Evolutionary conservation across 768 basidiomycete genomes (phyloP), one percentile per base, ranked within the genome.

Genomic region (Mycena rebaudengoi): DNA sequence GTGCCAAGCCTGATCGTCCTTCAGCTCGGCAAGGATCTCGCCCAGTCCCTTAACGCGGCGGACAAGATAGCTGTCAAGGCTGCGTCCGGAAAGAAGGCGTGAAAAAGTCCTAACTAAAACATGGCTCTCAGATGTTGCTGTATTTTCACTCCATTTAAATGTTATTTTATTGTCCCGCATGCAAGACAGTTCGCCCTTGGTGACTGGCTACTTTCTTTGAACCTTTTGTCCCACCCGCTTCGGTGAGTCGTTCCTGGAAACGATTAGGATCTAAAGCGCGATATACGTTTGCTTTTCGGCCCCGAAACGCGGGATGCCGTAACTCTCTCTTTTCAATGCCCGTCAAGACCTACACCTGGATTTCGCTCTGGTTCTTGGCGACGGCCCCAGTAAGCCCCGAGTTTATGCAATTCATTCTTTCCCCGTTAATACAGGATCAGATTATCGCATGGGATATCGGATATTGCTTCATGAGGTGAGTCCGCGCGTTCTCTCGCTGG

Each of bases 401-500:
- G n/a, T n/a, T n/a, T 16, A 0, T 20, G 18, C 14, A 5, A 14
- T 16, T 13, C 35, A 0, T 18, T 21, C n/a, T 30, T 41, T 35
- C 41, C 23, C 14, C 16, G 16, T 35, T 7, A 46, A 56, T 25
- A 59, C 14, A 43, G n/a, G n/a, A 20, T 44, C 74, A 75, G 14
- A 72, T 95, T 60, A 84, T 94, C 60, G 65, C 85, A 54, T 95
- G 93, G 94, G 93, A 95, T 82, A 91, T 79, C 1, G 80, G 82
- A n/a, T 95, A 92, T 73, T 93, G 91, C 70, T 87, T 94, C 62
- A 83, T 91, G 82, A 83, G 93, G 93, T 91, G 64, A 63, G 85
- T 72, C 26, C 21, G 21, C 10, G 32, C 13, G 48, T 52, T 13
- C 39, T n/a, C 60, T 64, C 25, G 43, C 52, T 44, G 53, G 48